Evolutionary conservation across 2,329 filamentous ascomycete genomes (phyloP).

Genomic region (Fusarium sp.): DNA sequence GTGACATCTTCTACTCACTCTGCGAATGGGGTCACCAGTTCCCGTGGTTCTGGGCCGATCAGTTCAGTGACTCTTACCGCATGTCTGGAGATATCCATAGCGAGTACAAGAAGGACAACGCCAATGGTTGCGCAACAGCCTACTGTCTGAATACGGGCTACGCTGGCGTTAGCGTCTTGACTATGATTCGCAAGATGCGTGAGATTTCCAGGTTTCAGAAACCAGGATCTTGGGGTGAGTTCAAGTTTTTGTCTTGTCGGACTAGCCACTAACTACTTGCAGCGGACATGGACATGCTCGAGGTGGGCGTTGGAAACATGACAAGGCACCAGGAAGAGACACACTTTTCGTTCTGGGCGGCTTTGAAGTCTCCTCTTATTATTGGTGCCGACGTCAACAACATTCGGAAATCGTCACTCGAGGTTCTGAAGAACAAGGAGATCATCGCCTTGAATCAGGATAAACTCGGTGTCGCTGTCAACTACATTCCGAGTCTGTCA

Average conservation of each 20-base stretch:
- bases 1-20: not conserved
- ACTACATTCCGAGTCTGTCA: not conserved
- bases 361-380: slow-evolving; percentile 1
- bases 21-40: slow-evolving; percentile 5
- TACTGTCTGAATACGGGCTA: not conserved
- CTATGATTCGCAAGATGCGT: slow-evolving; percentile 4
- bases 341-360: not conserved
- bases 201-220: slow-evolving; percentile 1
- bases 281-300: slow-evolving; percentile 7
- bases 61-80: slow-evolving; percentile 2
- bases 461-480: not conserved
- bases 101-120: not conserved
- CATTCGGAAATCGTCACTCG: not conserved
- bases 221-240: not conserved
- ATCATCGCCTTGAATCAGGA: slow-evolving; percentile 2
- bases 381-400: not conserved
- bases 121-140: not conserved
- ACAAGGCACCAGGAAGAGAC: not conserved
- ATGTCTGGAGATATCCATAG: slow-evolving; percentile 1
- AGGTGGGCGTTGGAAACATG: not conserved
- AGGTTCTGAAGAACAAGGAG: not conserved
- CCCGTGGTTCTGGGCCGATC: slow-evolving; percentile 7
- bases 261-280: not conserved
- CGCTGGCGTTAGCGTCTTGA: not conserved
- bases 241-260: no score